These are phyloP conservation scores for Fusarium sp. DNA, from an alignment of 2,329 filamentous ascomycete genomes.

Conservation along the genomic window DNA sequence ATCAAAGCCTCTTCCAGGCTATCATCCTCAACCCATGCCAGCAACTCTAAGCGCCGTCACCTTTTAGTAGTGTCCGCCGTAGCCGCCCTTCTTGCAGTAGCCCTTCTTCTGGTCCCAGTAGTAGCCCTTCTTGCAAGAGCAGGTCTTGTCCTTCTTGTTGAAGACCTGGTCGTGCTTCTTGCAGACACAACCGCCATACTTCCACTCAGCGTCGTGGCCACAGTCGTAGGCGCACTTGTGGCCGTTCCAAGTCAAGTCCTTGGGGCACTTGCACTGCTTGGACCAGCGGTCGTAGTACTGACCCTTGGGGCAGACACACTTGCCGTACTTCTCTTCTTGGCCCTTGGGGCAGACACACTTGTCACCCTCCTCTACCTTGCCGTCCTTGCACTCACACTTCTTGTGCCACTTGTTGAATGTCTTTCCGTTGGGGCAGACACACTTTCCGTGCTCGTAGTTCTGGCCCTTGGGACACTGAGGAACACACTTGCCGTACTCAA, in stretches of 20 bases:
- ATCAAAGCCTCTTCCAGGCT: conserved; percentile 9
- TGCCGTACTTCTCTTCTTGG: conserved; percentile 20
- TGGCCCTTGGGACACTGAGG: conserved; percentile 22
- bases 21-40: background rate
- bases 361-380: conserved; percentile 21
- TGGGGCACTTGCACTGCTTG: conserved; percentile 40
- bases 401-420: conserved; percentile 15
- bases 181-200: conserved; percentile 40
- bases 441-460: conserved; percentile 13
- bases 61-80: conserved; percentile 20
- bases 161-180: conserved; percentile 38
- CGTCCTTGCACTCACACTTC: conserved; percentile 24
- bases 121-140: conserved; percentile 35
- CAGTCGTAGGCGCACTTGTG: conserved; percentile 38
- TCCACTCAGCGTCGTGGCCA: conserved; percentile 39
- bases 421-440: conserved; percentile 33
- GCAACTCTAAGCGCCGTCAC: background rate
- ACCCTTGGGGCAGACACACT: conserved; percentile 35
- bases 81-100: conserved; percentile 36
- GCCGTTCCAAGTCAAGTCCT: conserved; percentile 38
- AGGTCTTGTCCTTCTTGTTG: conserved; percentile 34
- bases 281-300: conserved; percentile 41
- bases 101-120: conserved; percentile 29
- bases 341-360: conserved; percentile 38
- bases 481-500: conserved; percentile 27